Evolutionary conservation across 768 basidiomycete genomes (phyloP), one percentile per base, ranked within the genome.

Genomic region (Russula ochroleuca): DNA sequence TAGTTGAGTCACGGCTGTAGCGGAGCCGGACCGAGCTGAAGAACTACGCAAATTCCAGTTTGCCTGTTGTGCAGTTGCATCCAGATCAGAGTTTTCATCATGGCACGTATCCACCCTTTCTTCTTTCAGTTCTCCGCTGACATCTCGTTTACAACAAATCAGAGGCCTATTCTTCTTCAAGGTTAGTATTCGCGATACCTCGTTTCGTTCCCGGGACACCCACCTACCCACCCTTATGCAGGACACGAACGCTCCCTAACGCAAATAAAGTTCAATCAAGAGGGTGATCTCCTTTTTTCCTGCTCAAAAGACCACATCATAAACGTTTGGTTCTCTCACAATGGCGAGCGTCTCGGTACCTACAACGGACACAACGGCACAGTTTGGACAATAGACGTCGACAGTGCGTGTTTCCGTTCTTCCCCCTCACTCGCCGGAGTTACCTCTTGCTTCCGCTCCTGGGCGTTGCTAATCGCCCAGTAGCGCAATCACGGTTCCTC

Each of bases 191-290:
- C 45, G 5, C 13, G 21, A 33, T 17, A 5, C 17, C 49, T 54
- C n/a, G n/a, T 33, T n/a, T 45, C 50, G 28, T 33, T 14, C 9
- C 19, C 43, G 43, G 43, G n/a, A 47, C 10, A 4, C 21, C n/a
- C 10, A n/a, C 43, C 19, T 3, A n/a, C 15, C 8, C 11, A 47
- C 11, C 19, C n/a, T 31, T 14, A 57, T 43, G 33, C 70, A 93
- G 95, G 96, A 69, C 95, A 99, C 77, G 94, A 98, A 79, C 93
- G 96, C 72, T 90, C 96, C 56, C 80, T 98, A 71, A 98, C 95
- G 9, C 94, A 98, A 78, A 91, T 98, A 83, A 94, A 93, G 79
- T 98, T 92, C 82, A 99, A 98, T 78, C 76, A 80, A 58, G 97
- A 98, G 72, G 97, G 97, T 68, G 97, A 98, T 77, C 81, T 99